Percentiles rank a stretch among this genome's conserved stretches.
Evolutionary conservation across 345 rosid genomes (phyloP).

Genomic region (Populus euphratica): DNA sequence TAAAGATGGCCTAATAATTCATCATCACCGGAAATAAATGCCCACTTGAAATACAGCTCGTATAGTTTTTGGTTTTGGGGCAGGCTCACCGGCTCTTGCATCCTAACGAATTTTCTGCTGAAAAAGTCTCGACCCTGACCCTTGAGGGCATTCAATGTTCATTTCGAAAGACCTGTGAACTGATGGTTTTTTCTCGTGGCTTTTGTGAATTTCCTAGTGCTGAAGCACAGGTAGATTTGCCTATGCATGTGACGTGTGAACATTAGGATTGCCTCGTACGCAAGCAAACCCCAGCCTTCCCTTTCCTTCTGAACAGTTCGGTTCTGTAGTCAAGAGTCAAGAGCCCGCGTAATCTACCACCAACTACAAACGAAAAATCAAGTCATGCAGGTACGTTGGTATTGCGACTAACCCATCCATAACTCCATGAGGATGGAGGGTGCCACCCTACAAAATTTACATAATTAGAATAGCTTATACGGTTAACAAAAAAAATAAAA

Average conservation of each 20-base stretch:
- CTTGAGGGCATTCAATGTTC: not conserved
- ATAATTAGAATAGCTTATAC: too few species aligned
- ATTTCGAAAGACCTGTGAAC: not conserved
- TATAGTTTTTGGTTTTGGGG: too few species aligned
- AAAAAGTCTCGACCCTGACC: not conserved
- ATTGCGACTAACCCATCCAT: not conserved
- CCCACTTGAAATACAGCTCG: not conserved
- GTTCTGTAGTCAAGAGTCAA: not conserved
- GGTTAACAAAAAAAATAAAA: too few species aligned
- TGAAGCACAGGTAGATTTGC: not conserved
- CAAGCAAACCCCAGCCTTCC: not conserved
- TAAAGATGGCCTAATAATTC: not conserved
- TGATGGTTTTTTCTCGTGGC: not conserved
- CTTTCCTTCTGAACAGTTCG: not conserved
- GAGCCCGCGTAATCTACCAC: not conserved
- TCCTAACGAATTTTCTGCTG: not conserved
- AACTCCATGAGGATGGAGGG: too few species aligned
- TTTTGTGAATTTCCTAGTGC: not conserved
- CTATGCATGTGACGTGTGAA: not conserved
- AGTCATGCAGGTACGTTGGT: not conserved
- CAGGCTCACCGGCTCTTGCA: not conserved
- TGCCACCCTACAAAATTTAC: too few species aligned
- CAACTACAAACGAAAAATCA: not conserved
- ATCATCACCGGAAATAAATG: not conserved
- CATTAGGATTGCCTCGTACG: too few species aligned